Conservation (phyloP, 2,329 filamentous ascomycete species). For the Colletotrichum costaricense region DNA sequence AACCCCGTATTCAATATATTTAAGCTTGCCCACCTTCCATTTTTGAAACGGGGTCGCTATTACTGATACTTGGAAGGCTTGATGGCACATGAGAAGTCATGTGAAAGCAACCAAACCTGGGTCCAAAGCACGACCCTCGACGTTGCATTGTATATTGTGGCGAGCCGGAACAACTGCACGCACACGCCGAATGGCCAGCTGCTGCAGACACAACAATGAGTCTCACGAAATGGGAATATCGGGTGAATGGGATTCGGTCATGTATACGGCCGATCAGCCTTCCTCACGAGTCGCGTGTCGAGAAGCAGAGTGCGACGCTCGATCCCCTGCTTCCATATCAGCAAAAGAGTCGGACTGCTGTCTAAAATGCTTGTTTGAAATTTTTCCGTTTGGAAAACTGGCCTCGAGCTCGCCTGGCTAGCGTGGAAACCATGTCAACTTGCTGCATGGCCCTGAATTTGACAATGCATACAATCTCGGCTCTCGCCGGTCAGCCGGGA, state of each 20-base stretch:
- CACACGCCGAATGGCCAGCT: neutral
- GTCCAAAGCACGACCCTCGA: neutral
- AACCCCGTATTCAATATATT: neutral
- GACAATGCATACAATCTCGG: neutral
- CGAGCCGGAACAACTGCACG: neutral
- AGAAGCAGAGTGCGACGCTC: neutral
- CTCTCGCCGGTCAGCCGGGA: neutral
- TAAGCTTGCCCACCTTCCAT: constrained; percentile 12
- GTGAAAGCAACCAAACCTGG: neutral
- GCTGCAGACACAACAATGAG: neutral
- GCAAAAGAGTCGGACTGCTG: neutral
- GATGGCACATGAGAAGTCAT: neutral
- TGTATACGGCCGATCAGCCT: neutral
- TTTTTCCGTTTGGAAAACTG: neutral
- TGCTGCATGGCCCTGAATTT: neutral
- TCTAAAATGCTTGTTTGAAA: constrained; percentile 6
- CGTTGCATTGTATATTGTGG: neutral
- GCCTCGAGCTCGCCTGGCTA: neutral
- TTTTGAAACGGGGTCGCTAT: neutral
- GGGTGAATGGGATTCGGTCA: neutral
- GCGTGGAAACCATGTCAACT: neutral
- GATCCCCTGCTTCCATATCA: constrained; percentile 4
- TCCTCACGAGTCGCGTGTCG: neutral
- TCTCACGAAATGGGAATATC: neutral
- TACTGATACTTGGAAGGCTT: neutral